Conservation (phyloP, 148 eudicot species). For the Amaranthus hypochondriacus region DNA sequence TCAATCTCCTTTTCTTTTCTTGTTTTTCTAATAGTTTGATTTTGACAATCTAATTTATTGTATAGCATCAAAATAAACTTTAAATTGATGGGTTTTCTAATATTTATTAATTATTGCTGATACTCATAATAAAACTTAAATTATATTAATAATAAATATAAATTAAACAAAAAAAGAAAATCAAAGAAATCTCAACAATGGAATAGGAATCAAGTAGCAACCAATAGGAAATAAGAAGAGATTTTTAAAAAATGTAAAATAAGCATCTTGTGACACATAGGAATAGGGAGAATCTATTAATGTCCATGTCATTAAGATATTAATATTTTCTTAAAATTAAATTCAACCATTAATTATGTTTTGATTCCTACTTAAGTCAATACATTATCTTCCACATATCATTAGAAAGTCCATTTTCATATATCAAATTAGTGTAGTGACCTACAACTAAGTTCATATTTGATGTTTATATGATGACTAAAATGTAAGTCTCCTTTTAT, state of each 20-base stretch:
- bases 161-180: background rate
- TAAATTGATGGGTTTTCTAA: background rate
- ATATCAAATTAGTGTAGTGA: constrained; percentile 20
- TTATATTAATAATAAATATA: too few species aligned
- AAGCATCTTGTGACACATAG: constrained; percentile 24
- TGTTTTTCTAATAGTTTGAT: background rate
- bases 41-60: background rate
- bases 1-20: too few species aligned
- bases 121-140: background rate
- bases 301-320: constrained; percentile 11
- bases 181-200: constrained; percentile 4
- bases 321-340: constrained; percentile 10
- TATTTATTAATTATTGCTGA: background rate
- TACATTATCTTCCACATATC: constrained; percentile 21
- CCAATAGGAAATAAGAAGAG: constrained; percentile 6
- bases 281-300: constrained; percentile 21
- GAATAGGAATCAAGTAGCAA: background rate
- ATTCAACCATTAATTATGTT: constrained; percentile 13
- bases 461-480: constrained; percentile 4
- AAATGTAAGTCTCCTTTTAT: background rate
- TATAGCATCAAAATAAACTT: background rate
- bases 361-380: constrained; percentile 24
- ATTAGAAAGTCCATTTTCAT: background rate
- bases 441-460: constrained; percentile 21
- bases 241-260: background rate